Evolutionary conservation across 805 yeast genomes (phyloP), one percentile per base, ranked within the genome.

Genomic region (Hagleromyces aurorensis): DNA sequence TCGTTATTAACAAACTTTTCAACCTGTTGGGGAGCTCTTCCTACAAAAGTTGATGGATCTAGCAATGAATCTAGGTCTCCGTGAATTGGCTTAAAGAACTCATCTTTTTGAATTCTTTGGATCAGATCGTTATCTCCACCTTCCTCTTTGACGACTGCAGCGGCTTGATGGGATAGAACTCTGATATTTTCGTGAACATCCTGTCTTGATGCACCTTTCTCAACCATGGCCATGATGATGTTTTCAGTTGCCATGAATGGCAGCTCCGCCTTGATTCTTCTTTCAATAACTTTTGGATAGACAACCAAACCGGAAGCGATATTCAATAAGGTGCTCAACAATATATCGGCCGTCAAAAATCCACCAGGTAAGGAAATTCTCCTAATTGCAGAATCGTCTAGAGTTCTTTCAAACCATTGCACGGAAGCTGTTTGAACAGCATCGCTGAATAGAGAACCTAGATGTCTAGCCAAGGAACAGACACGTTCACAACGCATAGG

Each of bases 231-330:
- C 98, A 91, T 91, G 61, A 91, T 91, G 60, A 91, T 74, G 65
- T 91, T 91, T 67, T 91, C 98, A 35, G 98, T 91, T 45, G 98
- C 98, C 98, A 91, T 91, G 72, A 91, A 91, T 47, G 98, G 98
- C 54, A 91, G 70, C 64, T 91, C 98, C 30, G 95, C 72, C 57
- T 55, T 75, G 62, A 91, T 91, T 65, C 97, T 81, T 68, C 96
- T 79, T 68, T 82, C 96, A 52, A 91, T 91, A 49, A 91, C 98
- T 73, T 91, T 89, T 47, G 98, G 98, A 66, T 91, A 91, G 26
- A 91, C 98, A 32, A 91, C 98, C 42, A 91, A 70, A 13, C 98
- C 98, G 21, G 93, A 79, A 19, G 94, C 79, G 54, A 91, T 87
- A 68, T 91, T 91, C 49, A 78, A 69, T 62, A 91, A 64, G 29